These are phyloP conservation scores for Rhizopus microsporus DNA, from an alignment of 371 early-diverging fungal genomes.

Conservation along the genomic window DNA sequence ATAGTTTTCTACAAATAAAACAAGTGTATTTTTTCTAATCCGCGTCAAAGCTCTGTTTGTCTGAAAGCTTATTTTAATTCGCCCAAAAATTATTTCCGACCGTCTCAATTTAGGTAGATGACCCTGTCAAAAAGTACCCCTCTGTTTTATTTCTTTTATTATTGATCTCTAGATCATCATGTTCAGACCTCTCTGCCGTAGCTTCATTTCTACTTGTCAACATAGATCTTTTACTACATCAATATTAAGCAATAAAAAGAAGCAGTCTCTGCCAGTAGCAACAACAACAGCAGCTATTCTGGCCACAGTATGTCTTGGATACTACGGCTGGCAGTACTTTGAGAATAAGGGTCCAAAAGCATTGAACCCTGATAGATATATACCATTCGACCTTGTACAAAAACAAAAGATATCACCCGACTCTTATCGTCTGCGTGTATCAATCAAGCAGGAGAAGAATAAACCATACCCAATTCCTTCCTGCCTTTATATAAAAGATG, in stretches of 20 bases:
- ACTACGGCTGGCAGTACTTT: conserved; percentile 17
- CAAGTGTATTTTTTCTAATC: too few species aligned
- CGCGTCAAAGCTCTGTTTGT: too few species aligned
- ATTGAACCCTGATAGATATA: conserved; percentile 29
- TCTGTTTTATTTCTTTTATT: not conserved
- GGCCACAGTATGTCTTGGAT: not conserved
- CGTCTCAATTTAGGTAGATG: too few species aligned
- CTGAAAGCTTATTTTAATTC: too few species aligned
- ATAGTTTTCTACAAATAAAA: too few species aligned
- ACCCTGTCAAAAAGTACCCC: too few species aligned
- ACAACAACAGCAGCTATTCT: not conserved
- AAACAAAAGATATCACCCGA: conserved; percentile 36
- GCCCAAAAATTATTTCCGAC: too few species aligned
- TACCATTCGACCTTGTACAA: conserved; percentile 27
- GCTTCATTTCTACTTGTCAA: not conserved
- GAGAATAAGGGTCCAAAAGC: conserved; percentile 8
- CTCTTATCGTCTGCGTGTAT: conserved; percentile 35
- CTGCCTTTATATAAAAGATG: conserved; percentile 66
- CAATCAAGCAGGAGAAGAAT: conserved; percentile 14
- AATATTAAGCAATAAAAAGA: not conserved
- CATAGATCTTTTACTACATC: not conserved
- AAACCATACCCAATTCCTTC: conserved; percentile 44
- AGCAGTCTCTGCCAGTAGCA: not conserved
- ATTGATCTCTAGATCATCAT: not conserved
- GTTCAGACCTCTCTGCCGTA: not conserved